A percentile compares a stretch with the other conserved stretches of the same genome.
Evolutionary conservation across 192 early-diverging fungal genomes (phyloP).

Genomic region (Backusella sp.): DNA sequence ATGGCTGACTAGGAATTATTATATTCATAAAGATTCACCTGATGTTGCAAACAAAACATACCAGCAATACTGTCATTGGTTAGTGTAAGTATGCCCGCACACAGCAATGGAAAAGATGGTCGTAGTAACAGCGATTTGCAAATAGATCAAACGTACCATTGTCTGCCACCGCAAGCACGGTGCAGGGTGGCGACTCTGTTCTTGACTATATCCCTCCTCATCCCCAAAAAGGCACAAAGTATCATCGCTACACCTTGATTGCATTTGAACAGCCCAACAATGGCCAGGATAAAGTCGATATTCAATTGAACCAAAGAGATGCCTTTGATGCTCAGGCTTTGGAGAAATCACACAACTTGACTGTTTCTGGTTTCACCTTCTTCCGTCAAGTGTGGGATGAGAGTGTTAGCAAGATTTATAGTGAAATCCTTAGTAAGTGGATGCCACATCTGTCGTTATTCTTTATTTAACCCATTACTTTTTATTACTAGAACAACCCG

Average conservation of each 20-base stretch:
- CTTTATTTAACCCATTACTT: not conserved
- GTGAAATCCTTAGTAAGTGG: slow-evolving; percentile 41
- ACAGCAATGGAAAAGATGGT: no score
- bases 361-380: slow-evolving; percentile 46
- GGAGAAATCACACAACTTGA: slow-evolving; percentile 40
- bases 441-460: not conserved
- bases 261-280: slow-evolving; percentile 61
- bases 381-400: slow-evolving; percentile 59
- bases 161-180: slow-evolving; percentile 49
- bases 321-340: slow-evolving; percentile 38
- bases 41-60: slow-evolving; percentile 61
- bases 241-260: slow-evolving; percentile 70
- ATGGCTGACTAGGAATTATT: not conserved
- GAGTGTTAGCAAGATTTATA: slow-evolving; percentile 50
- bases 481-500: slow-evolving; percentile 23
- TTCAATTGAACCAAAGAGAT: slow-evolving; percentile 24
- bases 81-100: slow-evolving; percentile 43
- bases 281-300: slow-evolving; percentile 49
- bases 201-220: slow-evolving; percentile 73
- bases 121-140: not conserved
- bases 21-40: slow-evolving; percentile 44
- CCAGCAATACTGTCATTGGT: slow-evolving; percentile 74
- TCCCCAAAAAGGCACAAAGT: slow-evolving; percentile 71
- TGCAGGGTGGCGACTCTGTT: slow-evolving; percentile 42
- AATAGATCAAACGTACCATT: slow-evolving; percentile 59